A percentile compares a stretch with the other conserved stretches of the same genome.
Conservation (phyloP, 208 protist genomes). For the Trypanosoma theileri region DNA sequence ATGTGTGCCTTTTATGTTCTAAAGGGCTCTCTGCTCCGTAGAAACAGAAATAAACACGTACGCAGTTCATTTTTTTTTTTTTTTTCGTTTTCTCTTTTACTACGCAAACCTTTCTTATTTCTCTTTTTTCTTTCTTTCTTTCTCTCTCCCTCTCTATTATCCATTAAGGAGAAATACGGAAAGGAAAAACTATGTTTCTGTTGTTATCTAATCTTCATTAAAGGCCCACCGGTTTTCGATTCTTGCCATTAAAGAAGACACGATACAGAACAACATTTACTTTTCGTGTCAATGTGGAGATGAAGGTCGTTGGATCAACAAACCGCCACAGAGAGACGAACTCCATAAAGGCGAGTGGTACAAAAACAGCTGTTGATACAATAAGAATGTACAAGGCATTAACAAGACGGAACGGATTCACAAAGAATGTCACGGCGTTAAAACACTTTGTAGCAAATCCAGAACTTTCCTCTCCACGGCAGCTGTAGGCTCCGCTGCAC, state of each 20-base stretch:
- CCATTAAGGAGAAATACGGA: too few species aligned
- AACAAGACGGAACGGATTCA: constrained; percentile 53
- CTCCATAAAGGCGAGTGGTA: constrained; percentile 70
- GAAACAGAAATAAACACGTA: not conserved
- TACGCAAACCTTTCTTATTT: not conserved
- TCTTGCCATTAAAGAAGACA: constrained; percentile 49
- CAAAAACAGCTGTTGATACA: constrained; percentile 50
- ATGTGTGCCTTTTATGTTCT: too few species aligned
- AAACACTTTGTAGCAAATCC: constrained; percentile 33
- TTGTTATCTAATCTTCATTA: constrained; percentile 20
- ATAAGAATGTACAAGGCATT: constrained; percentile 57
- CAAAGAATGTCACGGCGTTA: constrained; percentile 60
- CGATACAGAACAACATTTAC: constrained; percentile 64
- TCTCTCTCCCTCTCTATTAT: not conserved
- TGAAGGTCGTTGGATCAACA: constrained; percentile 74
- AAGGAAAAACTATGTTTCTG: not conserved
- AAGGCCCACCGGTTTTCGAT: constrained; percentile 79
- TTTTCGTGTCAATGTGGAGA: constrained; percentile 58
- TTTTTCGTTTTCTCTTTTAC: constrained; percentile 4
- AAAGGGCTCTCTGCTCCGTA: too few species aligned
- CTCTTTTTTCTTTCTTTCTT: constrained; percentile 8
- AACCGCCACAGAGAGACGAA: constrained; percentile 83
- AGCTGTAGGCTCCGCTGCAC: constrained; percentile 41
- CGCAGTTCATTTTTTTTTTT: constrained; percentile 6
- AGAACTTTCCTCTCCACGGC: constrained; percentile 6